A percentile compares a stretch with the other conserved stretches of the same genome.
These are phyloP conservation scores for Solanum ossicruentum DNA, from an alignment of 257 asterid species.

Conservation along the genomic window DNA sequence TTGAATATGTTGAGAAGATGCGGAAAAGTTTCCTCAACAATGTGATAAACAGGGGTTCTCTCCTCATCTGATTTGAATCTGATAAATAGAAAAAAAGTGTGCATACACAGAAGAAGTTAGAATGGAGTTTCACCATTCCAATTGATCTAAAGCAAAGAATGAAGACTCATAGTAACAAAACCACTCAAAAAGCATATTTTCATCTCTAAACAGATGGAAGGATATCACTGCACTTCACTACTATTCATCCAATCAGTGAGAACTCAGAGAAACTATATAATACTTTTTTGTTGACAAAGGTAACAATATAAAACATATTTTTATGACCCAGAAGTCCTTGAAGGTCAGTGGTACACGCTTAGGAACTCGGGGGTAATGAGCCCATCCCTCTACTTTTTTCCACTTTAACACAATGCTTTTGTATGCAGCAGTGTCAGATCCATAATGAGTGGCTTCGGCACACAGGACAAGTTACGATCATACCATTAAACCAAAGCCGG, in stretches of 20 bases:
- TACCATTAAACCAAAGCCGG: not conserved
- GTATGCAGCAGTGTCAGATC: not conserved
- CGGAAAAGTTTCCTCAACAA: constrained; percentile 91
- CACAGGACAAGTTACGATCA: not conserved
- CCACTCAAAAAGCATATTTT: not conserved
- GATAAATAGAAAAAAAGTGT: constrained; percentile 8
- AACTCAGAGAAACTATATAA: not conserved
- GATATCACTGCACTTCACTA: not conserved
- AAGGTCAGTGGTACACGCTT: not conserved
- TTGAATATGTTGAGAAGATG: constrained; percentile 67
- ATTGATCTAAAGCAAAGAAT: not conserved
- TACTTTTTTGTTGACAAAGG: no score
- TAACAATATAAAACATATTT: not conserved
- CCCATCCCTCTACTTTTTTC: not conserved
- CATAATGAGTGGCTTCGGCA: not conserved
- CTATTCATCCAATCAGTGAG: not conserved
- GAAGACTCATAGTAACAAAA: not conserved
- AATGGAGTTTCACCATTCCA: not conserved
- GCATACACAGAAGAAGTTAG: not conserved
- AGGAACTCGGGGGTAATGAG: not conserved
- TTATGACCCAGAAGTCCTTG: not conserved
- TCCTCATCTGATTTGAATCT: constrained; percentile 99
- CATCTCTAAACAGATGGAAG: not conserved
- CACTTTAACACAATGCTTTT: not conserved
- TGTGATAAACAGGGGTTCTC: constrained; percentile 72